Evolutionary conservation across 768 basidiomycete species (phyloP).

Genomic region (Boletus rubroflammeus): DNA sequence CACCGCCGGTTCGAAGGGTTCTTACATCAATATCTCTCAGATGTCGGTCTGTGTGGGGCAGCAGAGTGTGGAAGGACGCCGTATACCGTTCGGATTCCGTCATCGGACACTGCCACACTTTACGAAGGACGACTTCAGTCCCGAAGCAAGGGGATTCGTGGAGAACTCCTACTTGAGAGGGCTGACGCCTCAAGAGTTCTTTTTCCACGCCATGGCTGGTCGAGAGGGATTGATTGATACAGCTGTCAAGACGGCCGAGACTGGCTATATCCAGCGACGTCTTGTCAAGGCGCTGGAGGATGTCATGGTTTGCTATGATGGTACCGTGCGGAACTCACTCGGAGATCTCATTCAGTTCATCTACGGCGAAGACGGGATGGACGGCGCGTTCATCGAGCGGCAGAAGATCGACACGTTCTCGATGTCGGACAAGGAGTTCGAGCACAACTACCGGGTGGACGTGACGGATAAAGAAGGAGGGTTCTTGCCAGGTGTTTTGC

Average conservation of each 20-base stretch:
- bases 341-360: slow-evolving; percentile 95
- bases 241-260: slow-evolving; percentile 99
- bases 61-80: slow-evolving; percentile 96
- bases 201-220: slow-evolving; percentile 99
- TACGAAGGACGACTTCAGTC: slow-evolving; percentile 97
- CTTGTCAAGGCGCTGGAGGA: slow-evolving; percentile 98
- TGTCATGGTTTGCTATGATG: slow-evolving; percentile 96
- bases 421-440: slow-evolving; percentile 77
- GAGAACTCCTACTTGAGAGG: slow-evolving; percentile 98
- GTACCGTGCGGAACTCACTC: slow-evolving; percentile 94
- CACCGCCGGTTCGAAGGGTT: slow-evolving; percentile 97
- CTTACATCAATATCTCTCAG: slow-evolving; percentile 99
- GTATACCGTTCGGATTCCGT: slow-evolving; percentile 97
- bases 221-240: slow-evolving; percentile 99
- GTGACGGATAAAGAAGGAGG: slow-evolving; percentile 80
- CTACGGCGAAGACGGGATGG: slow-evolving; percentile 99
- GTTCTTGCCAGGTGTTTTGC: slow-evolving; percentile 75
- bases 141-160: slow-evolving; percentile 96
- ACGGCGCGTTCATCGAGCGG: slow-evolving; percentile 95
- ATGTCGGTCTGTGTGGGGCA: slow-evolving; percentile 99
- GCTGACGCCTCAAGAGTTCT: slow-evolving; percentile 96
- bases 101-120: slow-evolving; percentile 97
- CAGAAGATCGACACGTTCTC: slow-evolving; percentile 90
- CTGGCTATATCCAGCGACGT: slow-evolving; percentile 97
- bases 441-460: slow-evolving; percentile 92